Percentiles rank a stretch among this genome's conserved stretches.
Evolutionary conservation across 371 early-diverging fungal species (phyloP).

Genomic region (Lichtheimia ramosa): DNA sequence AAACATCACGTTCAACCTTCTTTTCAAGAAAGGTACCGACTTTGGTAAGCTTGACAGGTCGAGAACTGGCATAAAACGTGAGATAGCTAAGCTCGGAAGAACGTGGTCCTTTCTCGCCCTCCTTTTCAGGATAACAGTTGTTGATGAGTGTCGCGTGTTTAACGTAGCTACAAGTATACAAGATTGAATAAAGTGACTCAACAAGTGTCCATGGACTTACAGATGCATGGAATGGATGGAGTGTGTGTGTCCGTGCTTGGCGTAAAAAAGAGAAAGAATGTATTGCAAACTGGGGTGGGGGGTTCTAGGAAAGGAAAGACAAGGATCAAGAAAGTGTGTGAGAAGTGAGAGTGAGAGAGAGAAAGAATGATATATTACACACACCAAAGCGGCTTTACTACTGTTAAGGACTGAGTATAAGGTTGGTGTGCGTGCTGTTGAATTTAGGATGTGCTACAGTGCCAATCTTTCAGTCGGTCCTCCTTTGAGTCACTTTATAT

Average conservation of each 20-base stretch:
- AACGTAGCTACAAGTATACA: conserved; percentile 46
- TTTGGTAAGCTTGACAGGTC: conserved; percentile 91
- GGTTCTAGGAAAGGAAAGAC: neutral
- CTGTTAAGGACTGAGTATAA: neutral
- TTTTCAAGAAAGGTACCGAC: conserved; percentile 86
- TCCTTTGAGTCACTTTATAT: conserved; percentile 8
- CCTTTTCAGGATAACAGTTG: conserved; percentile 86
- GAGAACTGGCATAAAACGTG: conserved; percentile 85
- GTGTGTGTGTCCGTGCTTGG: neutral
- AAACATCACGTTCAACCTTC: conserved; percentile 68
- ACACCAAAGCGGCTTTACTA: conserved; percentile 1
- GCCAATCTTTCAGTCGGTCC: neutral
- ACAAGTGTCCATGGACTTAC: conserved; percentile 20
- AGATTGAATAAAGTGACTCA: neutral
- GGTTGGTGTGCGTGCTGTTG: neutral
- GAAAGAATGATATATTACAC: conserved; percentile 4
- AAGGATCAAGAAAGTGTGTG: neutral
- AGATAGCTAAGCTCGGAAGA: conserved; percentile 87
- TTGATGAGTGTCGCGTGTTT: conserved; percentile 93
- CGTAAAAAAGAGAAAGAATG: conserved; percentile 2
- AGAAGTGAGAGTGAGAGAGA: conserved; percentile 4
- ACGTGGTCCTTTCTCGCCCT: conserved; percentile 80
- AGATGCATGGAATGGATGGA: conserved; percentile 30
- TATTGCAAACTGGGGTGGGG: neutral
- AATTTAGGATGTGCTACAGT: conserved; percentile 1